Conservation (phyloP, 73 alveolate genomes). For the Paramecium octaurelia region DNA sequence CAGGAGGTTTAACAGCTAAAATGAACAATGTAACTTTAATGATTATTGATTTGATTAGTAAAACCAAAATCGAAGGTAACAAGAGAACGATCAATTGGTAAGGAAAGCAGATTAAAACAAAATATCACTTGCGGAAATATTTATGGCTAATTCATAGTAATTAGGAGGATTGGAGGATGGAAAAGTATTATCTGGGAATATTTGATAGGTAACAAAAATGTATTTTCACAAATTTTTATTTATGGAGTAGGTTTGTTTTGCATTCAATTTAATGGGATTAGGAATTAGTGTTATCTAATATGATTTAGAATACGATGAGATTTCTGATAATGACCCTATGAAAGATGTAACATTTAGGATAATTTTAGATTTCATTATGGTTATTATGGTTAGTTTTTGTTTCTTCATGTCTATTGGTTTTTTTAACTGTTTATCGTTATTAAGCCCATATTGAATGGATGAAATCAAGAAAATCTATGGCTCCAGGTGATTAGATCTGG, state of each 20-base stretch:
- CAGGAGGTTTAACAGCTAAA: constrained; percentile 33
- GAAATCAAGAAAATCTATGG: constrained; percentile 61
- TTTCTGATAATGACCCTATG: not conserved
- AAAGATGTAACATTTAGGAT: not conserved
- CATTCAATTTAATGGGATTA: constrained; percentile 27
- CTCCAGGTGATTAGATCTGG: constrained; percentile 61
- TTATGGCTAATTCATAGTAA: not conserved
- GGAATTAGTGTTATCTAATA: constrained; percentile 27
- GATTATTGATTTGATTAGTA: not conserved
- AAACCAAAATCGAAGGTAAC: not conserved
- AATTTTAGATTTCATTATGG: constrained; percentile 14
- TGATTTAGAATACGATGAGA: not conserved
- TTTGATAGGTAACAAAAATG: not conserved
- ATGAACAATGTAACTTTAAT: not conserved
- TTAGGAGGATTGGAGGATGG: constrained; percentile 56
- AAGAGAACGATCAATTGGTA: constrained; percentile 17
- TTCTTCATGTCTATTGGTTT: not conserved
- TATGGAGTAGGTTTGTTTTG: constrained; percentile 36
- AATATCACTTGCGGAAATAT: not conserved
- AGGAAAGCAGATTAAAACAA: not conserved
- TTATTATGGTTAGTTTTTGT: constrained; percentile 25
- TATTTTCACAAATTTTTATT: constrained; percentile 15
- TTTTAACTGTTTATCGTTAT: constrained; percentile 64
- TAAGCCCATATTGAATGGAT: constrained; percentile 68
- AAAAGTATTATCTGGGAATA: not conserved